Evolutionary conservation across 805 yeast genomes (phyloP).

Genomic region (Suhomyces canberraensis): DNA sequence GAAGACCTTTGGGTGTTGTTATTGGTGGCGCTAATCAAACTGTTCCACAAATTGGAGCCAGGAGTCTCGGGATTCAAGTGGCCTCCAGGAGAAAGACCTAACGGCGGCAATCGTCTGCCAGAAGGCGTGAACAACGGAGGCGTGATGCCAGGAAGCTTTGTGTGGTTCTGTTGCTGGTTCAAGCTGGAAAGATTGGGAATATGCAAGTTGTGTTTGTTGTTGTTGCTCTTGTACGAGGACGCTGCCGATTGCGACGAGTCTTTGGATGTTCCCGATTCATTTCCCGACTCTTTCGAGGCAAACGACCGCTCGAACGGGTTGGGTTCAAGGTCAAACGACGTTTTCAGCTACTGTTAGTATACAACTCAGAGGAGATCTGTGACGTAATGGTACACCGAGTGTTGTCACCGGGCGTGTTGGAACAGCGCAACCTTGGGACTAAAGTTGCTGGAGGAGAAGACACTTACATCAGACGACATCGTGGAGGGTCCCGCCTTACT

Average conservation of each 20-base stretch:
- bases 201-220: constrained; percentile 39
- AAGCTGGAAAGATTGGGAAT: constrained; percentile 31
- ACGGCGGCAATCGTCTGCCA: constrained; percentile 55
- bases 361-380: background rate
- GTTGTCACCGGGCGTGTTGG: too few relatives aligned
- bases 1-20: constrained; percentile 8
- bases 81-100: constrained; percentile 46
- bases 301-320: constrained; percentile 95
- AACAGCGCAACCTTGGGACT: too few relatives aligned
- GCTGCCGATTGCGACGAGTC: too few relatives aligned
- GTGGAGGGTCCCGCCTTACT: too few relatives aligned
- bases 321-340: constrained; percentile 76
- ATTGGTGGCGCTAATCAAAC: constrained; percentile 42
- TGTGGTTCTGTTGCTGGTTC: constrained; percentile 11
- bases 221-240: constrained; percentile 30
- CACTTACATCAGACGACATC: background rate
- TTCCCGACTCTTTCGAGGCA: constrained; percentile 57
- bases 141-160: constrained; percentile 37
- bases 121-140: constrained; percentile 58
- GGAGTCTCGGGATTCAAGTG: constrained; percentile 48
- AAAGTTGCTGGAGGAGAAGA: background rate
- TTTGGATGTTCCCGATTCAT: too few relatives aligned
- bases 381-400: constrained; percentile 5
- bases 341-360: constrained; percentile 32
- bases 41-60: constrained; percentile 47